Evolutionary conservation across 176 grass and related monocot genomes (phyloP), one percentile per base, ranked within the genome.

Genomic region (Bolboschoenus planiculmis): DNA sequence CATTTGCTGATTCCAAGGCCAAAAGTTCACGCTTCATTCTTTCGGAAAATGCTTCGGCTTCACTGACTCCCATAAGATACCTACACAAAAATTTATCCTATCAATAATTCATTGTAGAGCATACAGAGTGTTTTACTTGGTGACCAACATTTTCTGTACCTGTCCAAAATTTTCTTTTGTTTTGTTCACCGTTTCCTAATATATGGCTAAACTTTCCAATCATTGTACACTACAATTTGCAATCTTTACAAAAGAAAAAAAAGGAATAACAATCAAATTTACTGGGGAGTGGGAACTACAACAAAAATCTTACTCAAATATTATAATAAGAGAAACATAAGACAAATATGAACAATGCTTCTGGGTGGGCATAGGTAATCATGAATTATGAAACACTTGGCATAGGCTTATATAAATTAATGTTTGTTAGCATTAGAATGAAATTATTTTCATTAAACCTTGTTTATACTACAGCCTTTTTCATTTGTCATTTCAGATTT

Each of bases 21-120:
- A 93, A 84, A 30, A 97, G 95, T 87, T 98, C 95, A 65, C 95
- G 87, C 83, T 94, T 97, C 88, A 97, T 89, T 66, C 92, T 89
- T 85, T 94, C 88, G 21, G 95, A 97, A 91, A 97, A 97, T 48
- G 88, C 95, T 72, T 97, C 95, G 81, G 95, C 95, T 91, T 92
- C 95, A 62, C 95, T 85, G 79, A 97, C 88, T 68, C 90, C 92
- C 88, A 94, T 94, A 76, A 97, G 88, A 88, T 94, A 97, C 76
- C 95, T 97, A 55, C 27, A 55, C 5, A 27, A 2, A 77, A 20
- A 77, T 53, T 33, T 33, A 31, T 77, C 27, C 47, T 8, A 18
- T 7, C n/a, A 77, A 33, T 77, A 77, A 77, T 30, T 33, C 9
- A 46, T 27, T 40, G 67, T 72, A 39, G 6, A n/a, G 10, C 39